These are phyloP conservation scores for Exidia glandulosa DNA, from an alignment of 768 basidiomycete species.

Conservation along the genomic window DNA sequence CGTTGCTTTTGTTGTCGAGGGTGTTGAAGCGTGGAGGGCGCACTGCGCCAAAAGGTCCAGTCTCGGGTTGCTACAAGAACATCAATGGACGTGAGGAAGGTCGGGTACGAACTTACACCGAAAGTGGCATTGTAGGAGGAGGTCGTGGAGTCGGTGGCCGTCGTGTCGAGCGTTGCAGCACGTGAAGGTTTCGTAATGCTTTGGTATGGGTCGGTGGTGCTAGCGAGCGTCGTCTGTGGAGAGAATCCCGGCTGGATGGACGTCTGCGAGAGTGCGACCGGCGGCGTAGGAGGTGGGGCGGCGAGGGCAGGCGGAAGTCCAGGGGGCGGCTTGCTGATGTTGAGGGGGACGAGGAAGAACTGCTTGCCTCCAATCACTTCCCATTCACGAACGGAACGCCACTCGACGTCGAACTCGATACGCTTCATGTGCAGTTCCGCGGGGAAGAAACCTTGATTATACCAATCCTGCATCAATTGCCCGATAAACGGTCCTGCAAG, in stretches of 20 bases:
- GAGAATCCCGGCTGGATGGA: neutral
- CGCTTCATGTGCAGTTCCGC: constrained; percentile 78
- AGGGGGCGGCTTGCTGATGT: neutral
- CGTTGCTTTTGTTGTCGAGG: neutral
- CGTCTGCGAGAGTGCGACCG: neutral
- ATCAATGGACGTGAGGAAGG: neutral
- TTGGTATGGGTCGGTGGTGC: neutral
- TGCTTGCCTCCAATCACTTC: constrained; percentile 4
- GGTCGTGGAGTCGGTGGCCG: neutral
- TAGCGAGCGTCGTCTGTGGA: neutral
- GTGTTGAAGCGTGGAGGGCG: neutral
- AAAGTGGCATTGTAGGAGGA: neutral
- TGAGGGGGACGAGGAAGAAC: neutral
- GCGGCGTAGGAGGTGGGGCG: neutral
- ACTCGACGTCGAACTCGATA: constrained; percentile 53
- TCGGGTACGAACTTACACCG: neutral
- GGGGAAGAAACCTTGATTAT: constrained; percentile 79
- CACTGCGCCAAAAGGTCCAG: neutral
- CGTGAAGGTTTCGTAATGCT: neutral
- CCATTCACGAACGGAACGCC: constrained; percentile 54
- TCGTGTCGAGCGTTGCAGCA: neutral
- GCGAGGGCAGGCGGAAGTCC: neutral
- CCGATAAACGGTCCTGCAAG: constrained; percentile 76
- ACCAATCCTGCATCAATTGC: constrained; percentile 90
- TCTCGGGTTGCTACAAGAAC: neutral